Evolutionary conservation across 108 stramenopile genomes (phyloP), one percentile per base, ranked within the genome.

Genomic region (Poteriospumella lacustris): DNA sequence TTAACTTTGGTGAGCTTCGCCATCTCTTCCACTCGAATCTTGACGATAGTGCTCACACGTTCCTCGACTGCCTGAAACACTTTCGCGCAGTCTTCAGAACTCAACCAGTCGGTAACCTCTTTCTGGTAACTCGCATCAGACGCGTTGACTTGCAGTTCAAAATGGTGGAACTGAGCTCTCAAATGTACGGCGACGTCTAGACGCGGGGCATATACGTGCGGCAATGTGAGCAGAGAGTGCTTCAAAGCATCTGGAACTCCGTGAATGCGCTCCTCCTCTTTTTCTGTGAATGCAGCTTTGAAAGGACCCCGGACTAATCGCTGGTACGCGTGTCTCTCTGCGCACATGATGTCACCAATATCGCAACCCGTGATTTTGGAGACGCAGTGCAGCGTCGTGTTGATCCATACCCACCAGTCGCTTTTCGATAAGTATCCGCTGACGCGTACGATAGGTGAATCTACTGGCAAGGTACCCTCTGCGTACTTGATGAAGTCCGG

Each of bases 181-280:
- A 64, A 34, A 64, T 64, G 60, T 3, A 64, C 31, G 31, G 60
- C 60, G 28, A 64, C 9, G 36, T 64, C 60, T 34, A 64, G 60
- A 5, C 60, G 60, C 3, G 60, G 60, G 28, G 60, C 3, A 24
- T 64, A 64, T 5, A 34, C 28, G 31, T 64, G 60, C 9, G 60
- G 60, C 31, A 64, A 33, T 3, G 60, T 33, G 9, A 64, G 60
- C 36, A 64, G 15, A 12, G 60, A 3, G 36, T 64, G 60, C 31
- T 64, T 64, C 9, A 64, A 64, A 64, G 28, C 5, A 64, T 64
- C 60, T 34, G 60, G 60, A 64, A 64, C 60, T 34, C 60, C 60
- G 5, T 24, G 60, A 31, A 64, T 64, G 28, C 60, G 15, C 9
- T 19, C 15, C 60, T 64, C 60, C 36, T 64, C 60, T 24, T 19